Percentiles rank a stretch among this genome's conserved stretches.
Conservation (phyloP, 2,329 filamentous ascomycete genomes). For the Lasiodiplodia gonubiensis region DNA sequence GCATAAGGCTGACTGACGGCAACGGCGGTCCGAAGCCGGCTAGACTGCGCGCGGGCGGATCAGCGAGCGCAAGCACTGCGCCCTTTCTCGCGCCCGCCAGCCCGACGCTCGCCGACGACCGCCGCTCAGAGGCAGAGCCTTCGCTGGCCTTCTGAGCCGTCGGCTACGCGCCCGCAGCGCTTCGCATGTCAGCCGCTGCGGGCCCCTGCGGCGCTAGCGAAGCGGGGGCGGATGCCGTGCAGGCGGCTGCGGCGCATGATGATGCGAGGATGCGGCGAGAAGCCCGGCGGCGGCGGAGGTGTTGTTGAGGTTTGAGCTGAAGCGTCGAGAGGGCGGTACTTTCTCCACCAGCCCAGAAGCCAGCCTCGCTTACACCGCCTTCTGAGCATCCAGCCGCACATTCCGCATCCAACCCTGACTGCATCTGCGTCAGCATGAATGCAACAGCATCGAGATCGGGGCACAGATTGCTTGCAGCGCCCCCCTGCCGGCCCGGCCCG, state of each 20-base stretch:
- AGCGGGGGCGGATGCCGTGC: constrained; percentile 11
- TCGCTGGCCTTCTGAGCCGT: neutral
- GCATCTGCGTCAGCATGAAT: neutral
- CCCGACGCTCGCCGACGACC: neutral
- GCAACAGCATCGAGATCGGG: neutral
- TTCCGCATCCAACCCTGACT: neutral
- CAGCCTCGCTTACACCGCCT: constrained; percentile 7
- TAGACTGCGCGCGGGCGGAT: constrained; percentile 25
- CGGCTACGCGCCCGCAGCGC: neutral
- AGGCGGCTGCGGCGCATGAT: constrained; percentile 11
- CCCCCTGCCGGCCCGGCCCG: neutral
- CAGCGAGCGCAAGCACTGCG: neutral
- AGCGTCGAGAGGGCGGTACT: neutral
- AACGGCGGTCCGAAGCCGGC: constrained; percentile 30
- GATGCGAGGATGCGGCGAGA: constrained; percentile 18
- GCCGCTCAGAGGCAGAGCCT: neutral
- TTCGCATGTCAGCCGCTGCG: neutral
- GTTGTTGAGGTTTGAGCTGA: constrained; percentile 5
- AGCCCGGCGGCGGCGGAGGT: constrained; percentile 5
- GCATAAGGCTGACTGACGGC: constrained; percentile 30
- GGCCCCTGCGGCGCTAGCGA: constrained; percentile 14
- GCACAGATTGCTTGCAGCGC: neutral
- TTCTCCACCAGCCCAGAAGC: neutral
- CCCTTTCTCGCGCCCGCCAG: neutral
- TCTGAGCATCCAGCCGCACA: neutral